Conservation (phyloP, 306 rosid genomes). For the Acacia melanoxylon region DNA sequence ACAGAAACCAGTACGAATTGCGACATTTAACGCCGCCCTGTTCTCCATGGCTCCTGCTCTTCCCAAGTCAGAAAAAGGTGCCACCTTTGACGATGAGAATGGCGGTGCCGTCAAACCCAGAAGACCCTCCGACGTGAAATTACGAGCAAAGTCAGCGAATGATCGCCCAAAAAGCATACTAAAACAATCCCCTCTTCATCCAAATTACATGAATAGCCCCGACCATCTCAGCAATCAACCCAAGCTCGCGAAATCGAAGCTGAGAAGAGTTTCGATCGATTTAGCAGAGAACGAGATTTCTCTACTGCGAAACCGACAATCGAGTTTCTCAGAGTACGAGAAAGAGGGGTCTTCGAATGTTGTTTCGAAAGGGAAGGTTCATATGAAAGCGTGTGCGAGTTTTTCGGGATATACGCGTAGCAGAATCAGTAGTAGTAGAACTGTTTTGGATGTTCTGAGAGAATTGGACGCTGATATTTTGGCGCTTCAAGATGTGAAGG, state of each 20-base stretch:
- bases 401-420: conserved; percentile 7
- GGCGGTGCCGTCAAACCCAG: conserved; percentile 16
- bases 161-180: conserved; percentile 63
- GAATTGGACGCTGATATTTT: conserved; percentile 83
- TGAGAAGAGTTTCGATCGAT: conserved; percentile 84
- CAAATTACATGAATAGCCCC: conserved; percentile 33
- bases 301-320: conserved; percentile 52
- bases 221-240: conserved; percentile 37
- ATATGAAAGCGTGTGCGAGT: conserved; percentile 34
- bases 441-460: conserved; percentile 72
- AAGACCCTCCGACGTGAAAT: conserved; percentile 6
- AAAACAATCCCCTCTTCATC: conserved; percentile 58
- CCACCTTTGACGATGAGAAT: conserved; percentile 33
- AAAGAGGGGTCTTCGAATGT: conserved; percentile 30
- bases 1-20: conserved; percentile 54
- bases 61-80: conserved; percentile 36
- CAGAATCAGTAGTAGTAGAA: conserved; percentile 42
- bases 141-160: conserved; percentile 38
- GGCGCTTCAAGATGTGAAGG: conserved; percentile 95
- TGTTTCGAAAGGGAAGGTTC: conserved; percentile 36
- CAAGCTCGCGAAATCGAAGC: conserved; percentile 49
- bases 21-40: conserved; percentile 93
- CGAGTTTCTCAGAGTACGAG: conserved; percentile 62
- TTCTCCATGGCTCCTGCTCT: conserved; percentile 90
- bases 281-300: conserved; percentile 93